Conservation (phyloP, 768 basidiomycete genomes). For the Mycena polygramma region DNA sequence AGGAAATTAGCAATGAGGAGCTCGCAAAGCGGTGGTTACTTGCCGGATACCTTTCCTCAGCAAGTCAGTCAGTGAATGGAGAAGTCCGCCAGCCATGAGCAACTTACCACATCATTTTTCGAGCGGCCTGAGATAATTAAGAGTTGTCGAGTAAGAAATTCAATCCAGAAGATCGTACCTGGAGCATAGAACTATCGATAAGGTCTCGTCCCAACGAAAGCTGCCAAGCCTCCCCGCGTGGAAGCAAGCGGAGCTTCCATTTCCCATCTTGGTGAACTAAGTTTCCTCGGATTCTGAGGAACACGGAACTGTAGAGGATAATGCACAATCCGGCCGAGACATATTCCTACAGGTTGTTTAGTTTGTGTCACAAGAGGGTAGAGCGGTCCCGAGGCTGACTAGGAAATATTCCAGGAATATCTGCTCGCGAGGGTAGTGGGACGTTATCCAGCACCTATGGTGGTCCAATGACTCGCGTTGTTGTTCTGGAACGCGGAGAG, state of each 20-base stretch:
- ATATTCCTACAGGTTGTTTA: conserved; percentile 40
- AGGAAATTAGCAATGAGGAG: not conserved
- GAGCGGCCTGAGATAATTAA: conserved; percentile 18
- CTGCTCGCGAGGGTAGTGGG: conserved; percentile 53
- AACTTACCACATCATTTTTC: conserved; percentile 44
- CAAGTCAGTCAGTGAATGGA: not conserved
- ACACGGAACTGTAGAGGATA: conserved; percentile 41
- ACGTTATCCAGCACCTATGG: conserved; percentile 59
- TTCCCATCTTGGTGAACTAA: conserved; percentile 33
- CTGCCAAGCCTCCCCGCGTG: conserved; percentile 40
- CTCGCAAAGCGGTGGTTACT: not conserved
- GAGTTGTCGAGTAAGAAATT: not conserved
- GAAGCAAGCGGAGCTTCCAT: conserved; percentile 41
- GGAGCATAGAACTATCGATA: conserved; percentile 43
- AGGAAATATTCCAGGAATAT: conserved; percentile 60
- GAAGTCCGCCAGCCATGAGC: not conserved
- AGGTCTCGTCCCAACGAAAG: conserved; percentile 40
- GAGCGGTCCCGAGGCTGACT: conserved; percentile 42
- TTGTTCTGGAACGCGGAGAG: not conserved
- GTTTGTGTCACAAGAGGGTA: not conserved
- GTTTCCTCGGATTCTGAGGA: conserved; percentile 48
- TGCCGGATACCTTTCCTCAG: conserved; percentile 31
- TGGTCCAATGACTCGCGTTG: not conserved
- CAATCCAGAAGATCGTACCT: conserved; percentile 15
- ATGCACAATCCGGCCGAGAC: conserved; percentile 41